Base-by-base conservation (phyloP, 2,329 filamentous ascomycete species). In the Ploettnerulaceae sp. region DNA sequence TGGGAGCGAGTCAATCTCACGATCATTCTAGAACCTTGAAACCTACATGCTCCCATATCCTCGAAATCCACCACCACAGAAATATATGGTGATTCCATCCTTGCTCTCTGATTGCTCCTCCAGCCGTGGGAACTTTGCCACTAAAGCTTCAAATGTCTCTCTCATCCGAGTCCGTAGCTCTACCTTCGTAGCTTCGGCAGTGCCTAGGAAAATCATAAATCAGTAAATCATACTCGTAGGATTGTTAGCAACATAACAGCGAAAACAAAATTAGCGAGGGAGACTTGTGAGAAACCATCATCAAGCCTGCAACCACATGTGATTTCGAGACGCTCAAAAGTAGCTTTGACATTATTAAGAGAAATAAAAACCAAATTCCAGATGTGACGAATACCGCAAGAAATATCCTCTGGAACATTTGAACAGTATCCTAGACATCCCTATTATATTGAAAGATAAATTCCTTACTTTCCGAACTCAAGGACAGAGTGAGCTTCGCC, bases 1-100 rank as follows among this genome's bases (percentile, higher is more conserved):
- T 39, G 12, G 7, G 9, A 18, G 5, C 4, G 3, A 2, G 31
- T 33, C 15, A 33, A 17, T 18, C 3, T 18, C n/a, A 4, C 11
- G 5, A 31, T 31, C 18, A 15, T 32, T 15, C 7, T 8, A 4
- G n/a, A 31, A 31, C 11, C 28, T 31, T 5, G 28, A 6, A 22
- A 18, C 36, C 8, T 20, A 17, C 61, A 95, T 81, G 65, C 88
- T 94, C 5, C 89, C 90, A 73, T 94, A 95, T 12, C 90, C 90
- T 26, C 90, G 75, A 62, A 95, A 95, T 0, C 90, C 90, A 18
- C 90, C 90, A 33, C 90, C 90, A 52, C 86, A 95, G 47, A 96
- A 80, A 63, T 90, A 95, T 7, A 95, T 71, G 25, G 84, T 79
- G 47, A 89, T 72, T 4, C 76, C 76, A 1, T 70, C 71, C 7